Evolutionary conservation across 164 flowering plant species (phyloP).

Genomic region (Chloranthus sessilifolius): DNA sequence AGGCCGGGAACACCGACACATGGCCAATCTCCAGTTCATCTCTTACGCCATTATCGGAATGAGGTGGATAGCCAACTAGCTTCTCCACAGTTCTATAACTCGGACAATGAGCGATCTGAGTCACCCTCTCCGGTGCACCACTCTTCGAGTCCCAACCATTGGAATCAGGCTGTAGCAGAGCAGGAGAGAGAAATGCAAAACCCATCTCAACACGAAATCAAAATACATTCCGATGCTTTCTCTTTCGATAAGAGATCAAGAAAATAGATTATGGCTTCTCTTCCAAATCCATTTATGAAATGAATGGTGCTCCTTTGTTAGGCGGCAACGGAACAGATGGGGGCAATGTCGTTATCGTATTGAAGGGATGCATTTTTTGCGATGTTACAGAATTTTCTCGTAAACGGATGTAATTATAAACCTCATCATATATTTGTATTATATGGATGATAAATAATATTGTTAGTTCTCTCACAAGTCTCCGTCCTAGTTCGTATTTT

Average conservation of each 20-base stretch:
- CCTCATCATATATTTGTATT: too few species aligned
- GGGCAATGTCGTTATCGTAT: too few species aligned
- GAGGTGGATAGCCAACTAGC: conserved; percentile 30
- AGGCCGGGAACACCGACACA: conserved; percentile 36
- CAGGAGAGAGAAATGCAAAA: conserved; percentile 12
- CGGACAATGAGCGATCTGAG: conserved; percentile 21
- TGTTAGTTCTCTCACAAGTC: too few species aligned
- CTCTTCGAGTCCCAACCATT: conserved; percentile 21
- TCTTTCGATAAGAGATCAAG: conserved; percentile 22
- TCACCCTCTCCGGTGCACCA: conserved; percentile 28
- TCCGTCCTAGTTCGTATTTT: too few species aligned
- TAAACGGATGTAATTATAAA: too few species aligned
- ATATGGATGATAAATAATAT: too few species aligned
- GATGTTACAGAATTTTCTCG: too few species aligned
- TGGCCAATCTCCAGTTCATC: conserved; percentile 43
- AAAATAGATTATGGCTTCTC: too few species aligned
- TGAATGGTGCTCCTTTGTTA: too few species aligned
- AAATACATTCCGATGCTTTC: conserved; percentile 13
- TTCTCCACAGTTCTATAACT: conserved; percentile 31
- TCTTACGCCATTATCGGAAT: conserved; percentile 29
- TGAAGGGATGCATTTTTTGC: too few species aligned
- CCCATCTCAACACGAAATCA: conserved; percentile 22
- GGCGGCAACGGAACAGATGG: too few species aligned
- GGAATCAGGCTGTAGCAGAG: conserved; percentile 1
- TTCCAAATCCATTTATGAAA: too few species aligned